These are phyloP conservation scores for Capillidium rhysosporum DNA, from an alignment of 371 early-diverging fungal species.

Conservation along the genomic window DNA sequence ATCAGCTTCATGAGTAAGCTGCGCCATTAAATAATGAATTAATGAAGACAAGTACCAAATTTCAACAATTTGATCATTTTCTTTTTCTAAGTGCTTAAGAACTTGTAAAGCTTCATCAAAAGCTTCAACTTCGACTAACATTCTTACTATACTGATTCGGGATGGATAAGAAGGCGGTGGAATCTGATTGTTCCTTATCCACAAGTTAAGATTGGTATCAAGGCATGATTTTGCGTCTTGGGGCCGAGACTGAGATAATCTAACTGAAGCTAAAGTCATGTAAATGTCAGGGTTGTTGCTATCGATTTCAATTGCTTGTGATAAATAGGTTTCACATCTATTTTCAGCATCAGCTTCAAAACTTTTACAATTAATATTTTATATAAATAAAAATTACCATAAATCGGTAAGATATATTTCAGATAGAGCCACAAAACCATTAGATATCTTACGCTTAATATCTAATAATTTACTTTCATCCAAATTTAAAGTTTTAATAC, in stretches of 20 bases:
- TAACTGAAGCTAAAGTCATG: slow-evolving; percentile 75
- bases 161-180: slow-evolving; percentile 58
- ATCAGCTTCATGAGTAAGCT: slow-evolving; percentile 16
- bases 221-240: slow-evolving; percentile 62
- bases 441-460: slow-evolving; percentile 43
- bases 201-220: slow-evolving; percentile 41
- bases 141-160: slow-evolving; percentile 49
- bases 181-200: slow-evolving; percentile 21
- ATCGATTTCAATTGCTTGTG: slow-evolving; percentile 41
- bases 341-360: slow-evolving; percentile 80
- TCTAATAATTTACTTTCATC: slow-evolving; percentile 18
- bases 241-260: slow-evolving; percentile 61
- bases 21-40: slow-evolving; percentile 63
- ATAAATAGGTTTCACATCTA: slow-evolving; percentile 51
- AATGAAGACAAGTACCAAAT: slow-evolving; percentile 87
- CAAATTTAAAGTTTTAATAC: slow-evolving; percentile 14
- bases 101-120: slow-evolving; percentile 59
- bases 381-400: slow-evolving; percentile 33
- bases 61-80: slow-evolving; percentile 82
- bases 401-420: slow-evolving; percentile 94
- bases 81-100: slow-evolving; percentile 55
- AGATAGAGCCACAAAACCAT: slow-evolving; percentile 78
- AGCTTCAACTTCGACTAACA: slow-evolving; percentile 61
- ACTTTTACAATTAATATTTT: slow-evolving; percentile 15
- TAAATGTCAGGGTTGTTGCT: slow-evolving; percentile 65